Conservation (phyloP, 371 early-diverging fungal genomes). For the Circinella umbellata region DNA sequence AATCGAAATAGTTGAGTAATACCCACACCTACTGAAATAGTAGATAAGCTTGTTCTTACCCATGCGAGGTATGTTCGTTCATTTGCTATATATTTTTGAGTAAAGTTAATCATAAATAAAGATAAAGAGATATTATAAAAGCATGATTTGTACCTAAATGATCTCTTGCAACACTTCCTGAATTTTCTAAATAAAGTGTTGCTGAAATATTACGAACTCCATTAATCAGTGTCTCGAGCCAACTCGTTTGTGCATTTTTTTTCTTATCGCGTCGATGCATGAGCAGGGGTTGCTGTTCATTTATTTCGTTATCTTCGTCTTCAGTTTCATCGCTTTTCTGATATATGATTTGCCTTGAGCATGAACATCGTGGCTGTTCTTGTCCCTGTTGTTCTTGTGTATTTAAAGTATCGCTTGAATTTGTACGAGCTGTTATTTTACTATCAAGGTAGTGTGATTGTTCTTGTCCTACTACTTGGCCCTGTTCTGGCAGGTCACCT, state of each 20-base stretch:
- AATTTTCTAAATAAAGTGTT: constrained; percentile 65
- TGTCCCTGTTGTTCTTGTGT: background rate
- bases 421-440: constrained; percentile 3
- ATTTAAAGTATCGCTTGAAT: constrained; percentile 11
- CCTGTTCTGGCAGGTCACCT: background rate
- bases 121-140: constrained; percentile 14
- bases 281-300: background rate
- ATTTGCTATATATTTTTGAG: constrained; percentile 55
- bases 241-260: constrained; percentile 3
- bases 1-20: constrained; percentile 76
- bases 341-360: constrained; percentile 4
- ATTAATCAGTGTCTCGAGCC: background rate
- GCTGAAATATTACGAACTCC: constrained; percentile 15
- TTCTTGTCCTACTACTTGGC: background rate
- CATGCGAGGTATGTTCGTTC: constrained; percentile 84
- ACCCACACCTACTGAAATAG: constrained; percentile 75
- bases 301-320: background rate
- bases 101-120: background rate
- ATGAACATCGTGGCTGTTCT: background rate
- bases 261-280: background rate
- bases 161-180: constrained; percentile 78
- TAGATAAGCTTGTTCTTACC: constrained; percentile 76
- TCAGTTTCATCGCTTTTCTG: background rate
- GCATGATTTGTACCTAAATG: constrained; percentile 54
- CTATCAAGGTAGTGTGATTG: background rate